Base-by-base conservation (phyloP, 345 rosid genomes). In the Populus davidiana region DNA sequence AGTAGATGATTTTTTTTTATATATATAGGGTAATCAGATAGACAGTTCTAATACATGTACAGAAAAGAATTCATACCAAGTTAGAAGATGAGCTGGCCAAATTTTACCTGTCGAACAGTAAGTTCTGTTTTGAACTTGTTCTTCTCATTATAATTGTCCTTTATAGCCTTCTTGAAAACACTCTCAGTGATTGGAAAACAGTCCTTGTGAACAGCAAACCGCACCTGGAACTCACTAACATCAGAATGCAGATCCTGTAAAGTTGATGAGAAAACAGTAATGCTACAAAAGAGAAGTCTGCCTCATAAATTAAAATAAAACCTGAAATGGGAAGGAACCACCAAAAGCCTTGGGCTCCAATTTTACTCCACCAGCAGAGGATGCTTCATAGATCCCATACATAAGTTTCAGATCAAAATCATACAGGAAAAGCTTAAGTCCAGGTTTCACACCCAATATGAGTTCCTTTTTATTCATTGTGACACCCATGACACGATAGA, bases 301-400 rank as follows among this genome's bases (percentile, higher is more conserved):
- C 33, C 9, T 6, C n/a, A 14, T 35, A 63, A 63, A 65, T 71
- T 17, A 79, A 56, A 75, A 78, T 14, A 61, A 65, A 52, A 96
- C 97, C 97, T 96, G 99, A 81, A 81, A 90, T n/a, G 97, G 98
- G 75, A 94, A 96, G 61, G 93, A 83, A 74, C 99, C 98, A 21
- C 88, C 89, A 86, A 96, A 96, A 70, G 99, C 98, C 79, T 84
- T 86, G 50, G 95, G 94, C 86, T 94, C 97, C 54, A 96, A 87
- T 81, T 87, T 91, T 87, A 89, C 81, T 67, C 92, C 95, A 77
- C 99, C 99, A 65, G 85, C 75, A 78, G 99, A 90, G 54, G 92
- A 86, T 33, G 99, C 92, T 85, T 86, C 85, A 75, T 89, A 96
- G 49, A 96, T 79, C 36, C 99, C 99, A 77, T 96, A 86, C 86